phyloP scores from a whole-genome alignment of 176 grass and related monocot genomes.

The Tillandsia fasciculata region DNA sequence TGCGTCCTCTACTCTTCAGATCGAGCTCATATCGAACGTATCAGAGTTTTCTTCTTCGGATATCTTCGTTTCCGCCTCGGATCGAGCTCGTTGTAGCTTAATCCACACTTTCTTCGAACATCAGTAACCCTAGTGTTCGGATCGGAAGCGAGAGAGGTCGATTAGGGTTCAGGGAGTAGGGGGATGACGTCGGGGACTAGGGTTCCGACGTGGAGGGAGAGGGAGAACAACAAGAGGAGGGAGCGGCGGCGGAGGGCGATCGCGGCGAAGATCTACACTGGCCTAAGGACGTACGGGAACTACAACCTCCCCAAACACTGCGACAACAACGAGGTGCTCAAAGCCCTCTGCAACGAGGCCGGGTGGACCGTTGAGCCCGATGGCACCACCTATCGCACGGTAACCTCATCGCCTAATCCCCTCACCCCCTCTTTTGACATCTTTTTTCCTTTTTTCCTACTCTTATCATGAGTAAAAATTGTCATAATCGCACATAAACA shows the following conservation, averaged over 20 bases:
- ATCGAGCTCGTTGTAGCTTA: neutral
- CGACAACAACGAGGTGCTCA: conserved; percentile 30
- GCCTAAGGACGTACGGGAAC: conserved; percentile 19
- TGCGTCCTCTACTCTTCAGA: neutral
- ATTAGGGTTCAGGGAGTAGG: neutral
- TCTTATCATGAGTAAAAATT: too few relatives aligned
- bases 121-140: neutral
- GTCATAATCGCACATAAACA: too few relatives aligned
- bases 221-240: conserved; percentile 22
- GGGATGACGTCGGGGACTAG: conserved; percentile 3
- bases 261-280: conserved; percentile 19
- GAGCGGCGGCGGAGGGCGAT: conserved; percentile 20
- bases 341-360: conserved; percentile 21
- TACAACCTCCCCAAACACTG: conserved; percentile 22
- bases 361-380: conserved; percentile 23
- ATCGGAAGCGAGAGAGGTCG: neutral
- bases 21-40: neutral
- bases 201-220: conserved; percentile 24
- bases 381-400: conserved; percentile 8
- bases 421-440: neutral
- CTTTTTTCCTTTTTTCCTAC: neutral
- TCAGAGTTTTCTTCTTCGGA: neutral
- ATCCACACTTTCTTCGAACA: neutral
- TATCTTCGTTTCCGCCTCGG: neutral
- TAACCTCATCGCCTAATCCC: neutral